Evolutionary conservation across 805 yeast genomes (phyloP), one percentile per base, ranked within the genome.

Genomic region (Ogataea minuta): DNA sequence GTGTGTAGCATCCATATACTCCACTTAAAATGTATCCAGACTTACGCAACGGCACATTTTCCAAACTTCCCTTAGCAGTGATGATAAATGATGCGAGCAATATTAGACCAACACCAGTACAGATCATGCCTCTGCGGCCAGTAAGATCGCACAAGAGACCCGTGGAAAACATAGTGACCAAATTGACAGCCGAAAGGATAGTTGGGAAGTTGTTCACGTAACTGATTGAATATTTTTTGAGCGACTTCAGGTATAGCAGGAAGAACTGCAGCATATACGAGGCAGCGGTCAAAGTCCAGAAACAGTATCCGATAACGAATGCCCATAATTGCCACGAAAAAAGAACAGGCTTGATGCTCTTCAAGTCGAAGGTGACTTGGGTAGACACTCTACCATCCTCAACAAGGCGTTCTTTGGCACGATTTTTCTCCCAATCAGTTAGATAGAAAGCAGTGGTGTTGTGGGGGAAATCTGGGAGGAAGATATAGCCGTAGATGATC

Each of bases 401-500:
- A 6, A 34, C 38, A 13, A 50, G 28, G 17, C 52, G 36, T 26
- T 47, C 47, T 12, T 34, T 43, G 10, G 46, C 52, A 9, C 48
- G 54, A 28, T 62, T 54, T 41, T 31, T 49, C 29, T 53, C 57
- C 46, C 48, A 36, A 1, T 45, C 52, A 25, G 24, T 47, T 14
- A 53, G 33, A 17, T 45, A 53, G 24, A 45, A 50, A 12, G 49
- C 49, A 28, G 48, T 53, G 29, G 51, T 45, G 27, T 53, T 31
- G 19, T 44, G 40, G 23, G 63, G 61, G 24, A 68, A 63, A 70
- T 79, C 84, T 9, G 86, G 86, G 54, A 79, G 76, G 39, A 71
- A 71, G 3, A 81, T 32, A 27, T 75, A 66, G 1, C 86, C 84
- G 46, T 72, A 77, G 6, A 81, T 9, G 5, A 81, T 84, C 25